Conservation (phyloP, 257 asterid genomes). For the Solanum gandarillasii region DNA sequence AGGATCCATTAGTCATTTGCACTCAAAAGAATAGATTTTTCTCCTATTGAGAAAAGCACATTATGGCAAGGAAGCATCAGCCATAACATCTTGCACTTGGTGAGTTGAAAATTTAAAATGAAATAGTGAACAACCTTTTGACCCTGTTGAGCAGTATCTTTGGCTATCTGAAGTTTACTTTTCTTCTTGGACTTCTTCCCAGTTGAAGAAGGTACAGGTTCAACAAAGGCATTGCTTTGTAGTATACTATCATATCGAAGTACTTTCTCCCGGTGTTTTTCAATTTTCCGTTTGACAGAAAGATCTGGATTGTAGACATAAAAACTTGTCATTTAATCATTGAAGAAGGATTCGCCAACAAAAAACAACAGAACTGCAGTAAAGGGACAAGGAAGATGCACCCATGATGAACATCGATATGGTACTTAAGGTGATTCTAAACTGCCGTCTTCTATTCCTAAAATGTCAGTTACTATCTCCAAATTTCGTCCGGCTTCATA, state of each 20-base stretch:
- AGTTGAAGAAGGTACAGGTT: slow-evolving; percentile 62
- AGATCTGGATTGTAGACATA: slow-evolving; percentile 39
- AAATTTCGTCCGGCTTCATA: neutral
- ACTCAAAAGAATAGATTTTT: neutral
- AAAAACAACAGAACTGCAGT: neutral
- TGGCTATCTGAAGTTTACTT: slow-evolving; percentile 19
- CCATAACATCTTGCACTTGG: neutral
- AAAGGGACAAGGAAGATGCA: neutral
- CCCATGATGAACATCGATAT: neutral
- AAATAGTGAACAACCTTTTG: slow-evolving; percentile 29
- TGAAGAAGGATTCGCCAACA: neutral
- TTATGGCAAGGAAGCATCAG: neutral
- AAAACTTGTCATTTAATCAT: neutral
- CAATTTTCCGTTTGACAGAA: slow-evolving; percentile 74
- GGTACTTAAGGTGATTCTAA: neutral
- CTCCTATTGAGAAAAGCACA: neutral
- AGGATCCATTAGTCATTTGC: neutral
- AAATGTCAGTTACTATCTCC: neutral
- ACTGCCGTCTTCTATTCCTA: neutral
- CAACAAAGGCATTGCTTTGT: slow-evolving; percentile 65
- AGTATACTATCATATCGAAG: slow-evolving; percentile 65
- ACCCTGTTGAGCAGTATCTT: slow-evolving; percentile 13
- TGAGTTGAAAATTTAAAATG: neutral
- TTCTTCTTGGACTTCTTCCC: slow-evolving; percentile 51
- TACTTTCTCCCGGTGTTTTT: slow-evolving; percentile 66